These are phyloP conservation scores for Gryganskiella cystojenkinii DNA, from an alignment of 192 early-diverging fungal genomes.

Conservation along the genomic window DNA sequence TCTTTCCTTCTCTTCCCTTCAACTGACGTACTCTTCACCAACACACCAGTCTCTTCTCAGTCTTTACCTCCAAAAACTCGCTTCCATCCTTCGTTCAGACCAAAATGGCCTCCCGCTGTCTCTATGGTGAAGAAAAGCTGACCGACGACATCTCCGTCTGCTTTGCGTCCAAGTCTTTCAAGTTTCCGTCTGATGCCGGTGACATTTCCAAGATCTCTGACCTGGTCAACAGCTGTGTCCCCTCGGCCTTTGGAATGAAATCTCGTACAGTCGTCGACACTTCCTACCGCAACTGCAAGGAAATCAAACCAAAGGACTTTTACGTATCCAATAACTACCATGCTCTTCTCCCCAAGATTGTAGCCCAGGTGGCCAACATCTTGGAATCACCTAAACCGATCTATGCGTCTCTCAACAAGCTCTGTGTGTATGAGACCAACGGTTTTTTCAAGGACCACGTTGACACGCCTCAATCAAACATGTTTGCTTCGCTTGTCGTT, in stretches of 20 bases:
- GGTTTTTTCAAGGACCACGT: conserved; percentile 17
- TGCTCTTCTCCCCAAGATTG: neutral
- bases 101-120: too few species aligned
- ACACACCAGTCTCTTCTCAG: too few species aligned
- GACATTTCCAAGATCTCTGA: too few species aligned
- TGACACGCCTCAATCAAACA: conserved; percentile 7
- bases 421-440: conserved; percentile 13
- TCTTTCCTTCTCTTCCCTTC: too few species aligned
- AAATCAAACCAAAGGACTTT: conserved; percentile 6
- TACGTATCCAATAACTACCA: conserved; percentile 10
- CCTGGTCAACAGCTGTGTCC: too few species aligned
- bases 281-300: conserved; percentile 18
- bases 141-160: too few species aligned
- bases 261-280: neutral
- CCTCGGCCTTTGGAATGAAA: conserved; percentile 11
- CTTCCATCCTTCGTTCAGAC: too few species aligned
- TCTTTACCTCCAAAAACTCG: too few species aligned
- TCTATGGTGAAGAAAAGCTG: too few species aligned
- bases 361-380: conserved; percentile 3
- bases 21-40: too few species aligned
- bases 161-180: too few species aligned
- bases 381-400: conserved; percentile 8
- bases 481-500: conserved; percentile 13
- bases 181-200: too few species aligned
- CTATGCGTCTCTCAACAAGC: conserved; percentile 14